Conservation (phyloP, 78 protist genomes). For the Capsaspora owczarzaki region DNA sequence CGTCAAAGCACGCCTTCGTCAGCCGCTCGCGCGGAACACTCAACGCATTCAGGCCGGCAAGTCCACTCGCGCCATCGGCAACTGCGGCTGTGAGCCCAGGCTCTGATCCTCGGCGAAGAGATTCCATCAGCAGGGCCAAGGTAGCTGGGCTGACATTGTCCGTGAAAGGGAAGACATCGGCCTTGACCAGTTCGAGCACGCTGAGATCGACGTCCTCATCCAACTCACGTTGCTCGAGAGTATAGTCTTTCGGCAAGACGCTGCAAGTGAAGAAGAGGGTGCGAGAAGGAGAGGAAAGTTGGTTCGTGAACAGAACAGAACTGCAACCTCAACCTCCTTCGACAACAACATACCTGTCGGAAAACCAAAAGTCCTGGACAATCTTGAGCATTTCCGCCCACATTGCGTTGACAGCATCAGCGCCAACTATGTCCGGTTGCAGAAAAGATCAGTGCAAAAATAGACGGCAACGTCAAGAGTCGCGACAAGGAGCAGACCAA, state of each 20-base stretch:
- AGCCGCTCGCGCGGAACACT: neutral
- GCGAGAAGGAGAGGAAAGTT: neutral
- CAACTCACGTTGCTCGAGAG: neutral
- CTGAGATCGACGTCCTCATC: neutral
- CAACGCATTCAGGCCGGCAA: too few species aligned
- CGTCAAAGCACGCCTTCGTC: constrained; percentile 2
- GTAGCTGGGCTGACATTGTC: neutral
- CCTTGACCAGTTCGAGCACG: neutral
- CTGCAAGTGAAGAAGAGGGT: neutral
- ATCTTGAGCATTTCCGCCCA: too few species aligned
- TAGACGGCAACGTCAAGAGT: too few species aligned
- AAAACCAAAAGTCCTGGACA: too few species aligned
- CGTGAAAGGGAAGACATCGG: neutral
- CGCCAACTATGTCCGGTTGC: too few species aligned
- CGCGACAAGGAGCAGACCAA: too few species aligned
- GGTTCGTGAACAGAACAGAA: neutral
- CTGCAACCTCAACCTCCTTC: neutral
- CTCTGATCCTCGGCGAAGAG: neutral
- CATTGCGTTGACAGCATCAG: too few species aligned
- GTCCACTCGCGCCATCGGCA: too few species aligned
- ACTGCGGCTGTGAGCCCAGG: neutral
- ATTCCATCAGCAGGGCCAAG: neutral
- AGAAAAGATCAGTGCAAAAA: too few species aligned
- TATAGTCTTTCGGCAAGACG: neutral
- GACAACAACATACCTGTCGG: too few species aligned